Conservation (phyloP, 495 filamentous ascomycete genomes). For the Hypomontagnella monticulosa region DNA sequence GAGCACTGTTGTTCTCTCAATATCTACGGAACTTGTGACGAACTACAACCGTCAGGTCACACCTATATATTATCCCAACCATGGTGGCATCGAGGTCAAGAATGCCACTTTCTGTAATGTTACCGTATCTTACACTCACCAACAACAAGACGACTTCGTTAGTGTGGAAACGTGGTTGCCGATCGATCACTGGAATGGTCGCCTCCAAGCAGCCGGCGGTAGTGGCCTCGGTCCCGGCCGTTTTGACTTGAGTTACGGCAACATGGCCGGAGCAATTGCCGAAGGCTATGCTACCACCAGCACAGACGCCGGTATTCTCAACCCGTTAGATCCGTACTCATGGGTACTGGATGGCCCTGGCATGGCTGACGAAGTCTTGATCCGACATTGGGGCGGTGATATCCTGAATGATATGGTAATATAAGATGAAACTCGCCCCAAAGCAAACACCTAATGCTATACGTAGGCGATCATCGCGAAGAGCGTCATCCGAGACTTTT, state of each 20-base stretch:
- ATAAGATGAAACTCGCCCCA: background rate
- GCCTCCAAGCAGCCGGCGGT: slow-evolving; percentile 54
- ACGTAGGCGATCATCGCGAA: slow-evolving; percentile 48
- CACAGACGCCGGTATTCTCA: slow-evolving; percentile 43
- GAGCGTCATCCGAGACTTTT: slow-evolving; percentile 44
- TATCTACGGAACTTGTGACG: slow-evolving; percentile 21
- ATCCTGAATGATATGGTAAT: slow-evolving; percentile 28
- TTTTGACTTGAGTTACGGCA: slow-evolving; percentile 26
- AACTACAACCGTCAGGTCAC: slow-evolving; percentile 28
- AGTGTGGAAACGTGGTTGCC: slow-evolving; percentile 53
- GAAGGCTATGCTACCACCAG: slow-evolving; percentile 48
- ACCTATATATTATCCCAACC: slow-evolving; percentile 25
- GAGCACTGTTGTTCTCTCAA: slow-evolving; percentile 2
- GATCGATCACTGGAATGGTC: slow-evolving; percentile 50
- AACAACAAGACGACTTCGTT: slow-evolving; percentile 49
- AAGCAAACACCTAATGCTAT: slow-evolving; percentile 1
- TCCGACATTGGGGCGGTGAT: slow-evolving; percentile 25
- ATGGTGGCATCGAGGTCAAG: slow-evolving; percentile 14
- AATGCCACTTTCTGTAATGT: slow-evolving; percentile 56
- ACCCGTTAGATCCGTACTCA: slow-evolving; percentile 24
- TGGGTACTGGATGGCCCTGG: slow-evolving; percentile 22
- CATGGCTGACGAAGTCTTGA: slow-evolving; percentile 14
- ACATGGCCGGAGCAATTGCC: slow-evolving; percentile 38
- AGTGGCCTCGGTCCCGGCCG: slow-evolving; percentile 49
- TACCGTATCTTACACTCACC: slow-evolving; percentile 58